These are phyloP conservation scores for Fraxinus albicans DNA, from an alignment of 305 asterid species.

Conservation along the genomic window DNA sequence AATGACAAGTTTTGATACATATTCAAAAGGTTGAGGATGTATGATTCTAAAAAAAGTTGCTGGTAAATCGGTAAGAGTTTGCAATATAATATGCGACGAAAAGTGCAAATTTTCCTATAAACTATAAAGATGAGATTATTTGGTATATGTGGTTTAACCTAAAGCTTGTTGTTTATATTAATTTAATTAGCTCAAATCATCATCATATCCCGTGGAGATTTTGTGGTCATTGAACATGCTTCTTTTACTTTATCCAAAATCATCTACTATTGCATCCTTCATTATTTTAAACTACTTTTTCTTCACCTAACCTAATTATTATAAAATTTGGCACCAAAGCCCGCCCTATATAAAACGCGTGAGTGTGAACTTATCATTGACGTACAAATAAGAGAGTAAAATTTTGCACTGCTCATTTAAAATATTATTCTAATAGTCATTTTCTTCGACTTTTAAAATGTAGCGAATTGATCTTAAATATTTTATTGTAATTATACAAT, in stretches of 20 bases:
- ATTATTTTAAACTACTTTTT: background rate
- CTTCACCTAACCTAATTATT: background rate
- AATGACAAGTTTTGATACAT: too few species aligned
- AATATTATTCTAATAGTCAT: too few species aligned
- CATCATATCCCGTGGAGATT: background rate
- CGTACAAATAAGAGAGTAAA: background rate
- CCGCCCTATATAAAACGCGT: background rate
- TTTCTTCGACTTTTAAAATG: too few species aligned
- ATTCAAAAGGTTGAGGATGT: too few species aligned
- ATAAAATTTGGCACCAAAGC: background rate
- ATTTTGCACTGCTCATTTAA: background rate
- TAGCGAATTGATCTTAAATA: too few species aligned
- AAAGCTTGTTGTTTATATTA: background rate
- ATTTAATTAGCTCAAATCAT: background rate
- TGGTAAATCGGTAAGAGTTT: too few species aligned
- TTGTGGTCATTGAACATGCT: background rate
- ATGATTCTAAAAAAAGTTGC: background rate
- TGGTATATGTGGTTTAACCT: background rate
- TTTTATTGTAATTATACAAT: too few species aligned
- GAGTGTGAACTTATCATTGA: background rate
- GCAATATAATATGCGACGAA: too few species aligned
- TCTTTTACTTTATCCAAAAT: background rate
- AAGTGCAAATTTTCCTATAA: background rate
- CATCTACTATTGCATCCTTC: background rate
- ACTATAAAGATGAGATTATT: background rate